Percentiles rank a stretch among this genome's conserved stretches.
phyloP scores from a whole-genome alignment of 352 stramenopile species.

The Globisporangium nagaii region DNA sequence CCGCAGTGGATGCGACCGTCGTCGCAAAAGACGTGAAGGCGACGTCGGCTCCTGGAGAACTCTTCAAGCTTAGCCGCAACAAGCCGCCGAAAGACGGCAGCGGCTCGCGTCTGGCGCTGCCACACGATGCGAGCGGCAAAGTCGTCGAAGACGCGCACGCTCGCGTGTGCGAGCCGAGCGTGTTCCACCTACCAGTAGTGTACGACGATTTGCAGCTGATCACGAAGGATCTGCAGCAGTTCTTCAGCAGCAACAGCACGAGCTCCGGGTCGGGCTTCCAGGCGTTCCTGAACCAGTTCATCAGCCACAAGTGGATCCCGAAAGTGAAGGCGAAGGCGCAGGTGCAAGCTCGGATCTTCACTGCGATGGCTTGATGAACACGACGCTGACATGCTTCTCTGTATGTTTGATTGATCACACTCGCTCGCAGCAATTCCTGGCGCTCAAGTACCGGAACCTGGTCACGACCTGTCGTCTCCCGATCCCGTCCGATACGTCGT shows the following conservation, averaged over 20 bases:
- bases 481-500: constrained; percentile 67
- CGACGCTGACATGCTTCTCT: too few relatives aligned
- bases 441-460: constrained; percentile 42
- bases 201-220: constrained; percentile 69
- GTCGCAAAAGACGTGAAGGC: constrained; percentile 16
- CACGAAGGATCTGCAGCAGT: constrained; percentile 51
- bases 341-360: too few relatives aligned
- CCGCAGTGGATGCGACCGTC: constrained; percentile 11
- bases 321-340: constrained; percentile 68
- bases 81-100: constrained; percentile 28
- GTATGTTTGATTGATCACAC: background rate
- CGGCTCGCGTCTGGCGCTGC: constrained; percentile 14
- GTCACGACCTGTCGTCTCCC: constrained; percentile 42
- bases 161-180: constrained; percentile 61
- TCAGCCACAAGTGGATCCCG: constrained; percentile 68
- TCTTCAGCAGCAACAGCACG: constrained; percentile 20
- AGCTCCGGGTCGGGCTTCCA: constrained; percentile 28
- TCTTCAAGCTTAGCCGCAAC: constrained; percentile 69
- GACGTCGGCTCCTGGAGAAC: constrained; percentile 13
- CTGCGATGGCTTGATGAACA: too few relatives aligned
- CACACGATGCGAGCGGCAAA: constrained; percentile 17
- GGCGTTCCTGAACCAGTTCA: constrained; percentile 62
- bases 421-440: constrained; percentile 39
- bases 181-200: constrained; percentile 71
- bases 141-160: constrained; percentile 19